Base-by-base conservation (phyloP, 306 rosid species). In the Fragaria iinumae region DNA sequence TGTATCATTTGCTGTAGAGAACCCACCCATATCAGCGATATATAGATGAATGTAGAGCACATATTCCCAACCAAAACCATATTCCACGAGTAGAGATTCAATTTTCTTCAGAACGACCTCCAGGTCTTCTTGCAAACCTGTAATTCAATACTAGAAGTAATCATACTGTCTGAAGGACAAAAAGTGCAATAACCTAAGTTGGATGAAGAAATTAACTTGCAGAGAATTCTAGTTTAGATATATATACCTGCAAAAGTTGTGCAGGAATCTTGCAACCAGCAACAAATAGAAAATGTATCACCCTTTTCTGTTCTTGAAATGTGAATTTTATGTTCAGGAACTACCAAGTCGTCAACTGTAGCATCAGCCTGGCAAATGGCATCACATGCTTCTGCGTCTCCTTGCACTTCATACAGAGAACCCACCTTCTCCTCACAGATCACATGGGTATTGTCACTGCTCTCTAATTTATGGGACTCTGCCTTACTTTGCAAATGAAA, bases 21-120 rank as follows among this genome's bases (percentile, higher is more conserved):
- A 94, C 80, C 86, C 86, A 77, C 75, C 79, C 98, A 94, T 91
- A 75, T 94, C 93, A 71, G 90, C 91, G 80, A 93, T 89, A 83
- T 94, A 94, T 34, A 94, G 91, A 84, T 91, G 98, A 79, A 94
- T 85, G 83, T 94, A 94, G 38, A 94, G 85, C 65, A 91, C 97
- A 79, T 89, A 83, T 82, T 91, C 88, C 98, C 98, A 94, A 64
- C 90, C 93, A 80, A 83, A 82, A 79, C 94, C 91, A 80, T 78
- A 80, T 55, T 71, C 85, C 20, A 21, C 75, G 76, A 94, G 86
- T 50, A 85, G 82, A n/a, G 84, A 82, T 83, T 90, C 97, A 79
- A 89, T 83, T 89, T 87, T 82, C 74, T 82, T 83, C 69, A 94
- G 83, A 77, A 94, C 81, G 75, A 80, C 82, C 86, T 73, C 82